These are phyloP conservation scores for Cnidoscolus chayamansa DNA, from an alignment of 441 rosid species.

Conservation along the genomic window DNA sequence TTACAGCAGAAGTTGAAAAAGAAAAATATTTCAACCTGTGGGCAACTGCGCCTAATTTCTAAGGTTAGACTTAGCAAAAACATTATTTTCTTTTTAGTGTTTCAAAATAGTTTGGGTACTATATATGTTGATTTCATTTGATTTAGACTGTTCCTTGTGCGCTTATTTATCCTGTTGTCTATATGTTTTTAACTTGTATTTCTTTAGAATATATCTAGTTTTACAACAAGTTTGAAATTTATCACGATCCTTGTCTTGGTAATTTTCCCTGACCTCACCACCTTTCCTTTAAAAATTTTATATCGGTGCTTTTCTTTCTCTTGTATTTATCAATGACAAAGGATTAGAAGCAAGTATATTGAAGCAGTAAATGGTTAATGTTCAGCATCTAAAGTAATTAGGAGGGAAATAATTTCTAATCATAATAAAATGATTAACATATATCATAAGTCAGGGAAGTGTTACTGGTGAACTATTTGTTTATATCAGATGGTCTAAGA, in stretches of 20 bases:
- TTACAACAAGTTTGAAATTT: not conserved
- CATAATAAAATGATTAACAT: not conserved
- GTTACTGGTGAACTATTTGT: not conserved
- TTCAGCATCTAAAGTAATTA: not conserved
- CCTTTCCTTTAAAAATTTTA: not conserved
- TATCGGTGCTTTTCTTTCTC: not conserved
- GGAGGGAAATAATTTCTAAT: not conserved
- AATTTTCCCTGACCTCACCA: not conserved
- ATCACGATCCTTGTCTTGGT: not conserved
- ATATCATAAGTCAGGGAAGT: not conserved
- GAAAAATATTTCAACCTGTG: constrained; percentile 64
- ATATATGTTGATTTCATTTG: constrained; percentile 7
- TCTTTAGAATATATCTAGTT: not conserved
- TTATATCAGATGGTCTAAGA: not conserved
- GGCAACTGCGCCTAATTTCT: constrained; percentile 65
- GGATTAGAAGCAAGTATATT: not conserved
- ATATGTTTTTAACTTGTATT: not conserved
- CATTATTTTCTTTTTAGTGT: constrained; percentile 9
- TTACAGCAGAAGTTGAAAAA: constrained; percentile 75
- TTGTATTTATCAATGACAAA: not conserved
- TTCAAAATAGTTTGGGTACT: constrained; percentile 12
- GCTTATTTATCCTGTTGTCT: not conserved
- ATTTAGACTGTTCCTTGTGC: constrained; percentile 2
- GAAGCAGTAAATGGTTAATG: not conserved
- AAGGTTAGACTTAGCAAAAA: constrained; percentile 47